Conservation (phyloP, 2,329 filamentous ascomycete genomes). For the Phialophora verrucosa region DNA sequence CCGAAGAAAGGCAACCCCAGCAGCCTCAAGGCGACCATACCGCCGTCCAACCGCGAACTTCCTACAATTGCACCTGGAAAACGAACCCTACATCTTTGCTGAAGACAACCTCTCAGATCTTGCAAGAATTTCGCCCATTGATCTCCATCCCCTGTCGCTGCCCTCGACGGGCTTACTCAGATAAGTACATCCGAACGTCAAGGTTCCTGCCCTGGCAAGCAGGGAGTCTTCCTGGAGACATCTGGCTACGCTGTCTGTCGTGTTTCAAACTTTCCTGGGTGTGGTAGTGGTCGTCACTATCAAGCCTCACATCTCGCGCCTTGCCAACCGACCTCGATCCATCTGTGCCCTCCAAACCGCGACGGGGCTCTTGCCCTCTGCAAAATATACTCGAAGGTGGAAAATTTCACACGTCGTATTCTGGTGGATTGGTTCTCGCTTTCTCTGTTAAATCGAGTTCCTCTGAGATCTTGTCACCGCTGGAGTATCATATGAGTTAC, state of each 20-base stretch:
- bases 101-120: conserved; percentile 4
- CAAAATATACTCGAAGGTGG: conserved; percentile 7
- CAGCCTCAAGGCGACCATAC: conserved; percentile 13
- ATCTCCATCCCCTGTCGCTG: conserved; percentile 15
- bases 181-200: conserved; percentile 5
- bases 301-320: neutral
- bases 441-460: neutral
- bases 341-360: neutral
- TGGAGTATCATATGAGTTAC: conserved; percentile 33
- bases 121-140: neutral
- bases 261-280: neutral
- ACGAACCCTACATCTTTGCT: neutral
- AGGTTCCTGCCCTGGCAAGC: conserved; percentile 13
- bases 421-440: neutral
- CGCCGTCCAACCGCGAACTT: neutral
- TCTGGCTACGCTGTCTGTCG: neutral
- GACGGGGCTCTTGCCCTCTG: neutral
- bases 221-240: neutral
- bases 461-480: conserved; percentile 6
- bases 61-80: neutral
- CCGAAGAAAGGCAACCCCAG: conserved; percentile 19
- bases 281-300: neutral
- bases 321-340: neutral
- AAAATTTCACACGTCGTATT: neutral
- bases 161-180: conserved; percentile 30